Evolutionary conservation across 2,329 filamentous ascomycete genomes (phyloP), one percentile per base, ranked within the genome.

Genomic region (Alternaria sp.): DNA sequence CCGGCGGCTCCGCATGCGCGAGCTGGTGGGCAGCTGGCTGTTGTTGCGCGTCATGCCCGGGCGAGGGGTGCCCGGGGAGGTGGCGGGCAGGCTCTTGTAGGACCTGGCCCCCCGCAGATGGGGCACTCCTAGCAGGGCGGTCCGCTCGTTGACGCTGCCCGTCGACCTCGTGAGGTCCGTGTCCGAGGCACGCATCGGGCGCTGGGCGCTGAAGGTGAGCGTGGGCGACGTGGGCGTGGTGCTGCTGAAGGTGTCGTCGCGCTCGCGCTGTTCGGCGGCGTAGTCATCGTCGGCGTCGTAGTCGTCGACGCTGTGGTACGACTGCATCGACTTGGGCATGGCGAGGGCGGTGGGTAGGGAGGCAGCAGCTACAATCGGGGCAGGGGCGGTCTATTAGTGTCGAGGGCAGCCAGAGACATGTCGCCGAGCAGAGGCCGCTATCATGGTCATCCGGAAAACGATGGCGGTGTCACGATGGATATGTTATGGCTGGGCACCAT

Each of bases 51-150:
- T 79, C 65, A 51, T 73, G 72, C 69, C 74, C 9, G 81, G 81
- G 17, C 80, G 74, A 15, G 83, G 82, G 9, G 83, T 84, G 56
- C 75, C 79, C 0, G 80, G 79, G 46, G 70, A 72, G 3, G 78
- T 79, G 3, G 74, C 73, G 3, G 81, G 80, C 47, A 81, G 76
- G 63, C 80, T 83, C 51, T 73, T 81, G 72, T 85, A 85, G n/a
- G 79, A 80, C 11, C 75, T 59, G 44, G 73, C 40, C 55, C 63
- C 51, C 65, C 62, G 26, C 73, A 73, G 67, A 63, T 72, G 64
- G 28, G 70, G 68, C 60, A 81, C 74, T 4, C 77, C 81, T 5
- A 87, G 81, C 61, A 87, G 71, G 59, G 82, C 81, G 8, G 84
- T 82, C 17, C 78, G 79, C 72, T 87, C 85, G 61, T 83, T 83